Conservation (phyloP, 306 rosid species). For the Quercus suber region DNA sequence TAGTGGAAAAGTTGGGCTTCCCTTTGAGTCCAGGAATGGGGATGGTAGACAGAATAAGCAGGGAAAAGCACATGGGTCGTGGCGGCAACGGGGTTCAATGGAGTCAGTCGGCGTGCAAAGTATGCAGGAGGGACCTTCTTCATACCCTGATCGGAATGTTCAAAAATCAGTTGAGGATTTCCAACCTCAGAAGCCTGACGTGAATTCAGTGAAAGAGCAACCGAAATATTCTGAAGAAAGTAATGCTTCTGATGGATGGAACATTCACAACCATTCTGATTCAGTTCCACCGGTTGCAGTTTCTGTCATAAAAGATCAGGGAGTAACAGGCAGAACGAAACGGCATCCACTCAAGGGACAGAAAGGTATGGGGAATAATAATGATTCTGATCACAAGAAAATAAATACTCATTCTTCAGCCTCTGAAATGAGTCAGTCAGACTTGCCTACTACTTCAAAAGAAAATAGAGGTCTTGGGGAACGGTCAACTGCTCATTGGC, state of each 20-base stretch:
- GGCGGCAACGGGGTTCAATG: constrained; percentile 58
- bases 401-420: constrained; percentile 25
- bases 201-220: constrained; percentile 44
- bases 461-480: constrained; percentile 66
- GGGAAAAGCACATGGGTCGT: constrained; percentile 64
- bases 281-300: constrained; percentile 36
- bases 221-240: constrained; percentile 39
- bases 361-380: constrained; percentile 42
- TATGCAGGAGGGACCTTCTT: constrained; percentile 42
- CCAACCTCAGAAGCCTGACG: constrained; percentile 37
- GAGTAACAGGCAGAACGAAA: constrained; percentile 46
- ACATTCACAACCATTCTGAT: constrained; percentile 34
- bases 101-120: constrained; percentile 47
- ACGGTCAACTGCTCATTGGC: constrained; percentile 67
- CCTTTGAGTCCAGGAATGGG: constrained; percentile 53
- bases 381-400: constrained; percentile 54
- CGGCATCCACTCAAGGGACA: constrained; percentile 62
- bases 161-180: constrained; percentile 37
- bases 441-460: constrained; percentile 38
- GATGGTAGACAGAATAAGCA: constrained; percentile 61
- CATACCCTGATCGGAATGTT: constrained; percentile 34
- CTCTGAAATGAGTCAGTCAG: constrained; percentile 46
- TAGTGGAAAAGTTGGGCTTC: constrained; percentile 43
- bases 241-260: constrained; percentile 48
- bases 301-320: constrained; percentile 52